phyloP scores from a whole-genome alignment of 345 rosid genomes.

The Streptanthus diversifolius region DNA sequence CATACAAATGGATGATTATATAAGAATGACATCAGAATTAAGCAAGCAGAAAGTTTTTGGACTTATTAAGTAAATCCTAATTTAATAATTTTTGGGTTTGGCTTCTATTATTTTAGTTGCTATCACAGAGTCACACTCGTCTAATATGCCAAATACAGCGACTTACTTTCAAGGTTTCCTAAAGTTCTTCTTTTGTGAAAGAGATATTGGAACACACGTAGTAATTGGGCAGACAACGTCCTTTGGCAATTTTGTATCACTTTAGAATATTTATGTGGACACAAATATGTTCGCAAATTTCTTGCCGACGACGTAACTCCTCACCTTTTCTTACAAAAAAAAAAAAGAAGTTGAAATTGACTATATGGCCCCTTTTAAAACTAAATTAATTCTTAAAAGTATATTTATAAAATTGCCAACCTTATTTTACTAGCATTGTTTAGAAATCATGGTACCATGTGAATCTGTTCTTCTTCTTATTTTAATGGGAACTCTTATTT shows the following conservation, averaged over 20 bases:
- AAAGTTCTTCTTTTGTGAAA: neutral
- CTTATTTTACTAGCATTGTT: neutral
- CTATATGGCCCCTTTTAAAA: neutral
- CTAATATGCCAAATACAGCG: slow-evolving; percentile 28
- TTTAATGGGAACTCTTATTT: neutral
- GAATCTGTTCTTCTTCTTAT: neutral
- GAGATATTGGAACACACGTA: slow-evolving; percentile 15
- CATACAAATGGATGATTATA: neutral
- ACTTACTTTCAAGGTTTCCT: neutral
- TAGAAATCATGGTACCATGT: neutral
- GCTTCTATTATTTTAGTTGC: neutral
- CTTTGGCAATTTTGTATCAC: neutral
- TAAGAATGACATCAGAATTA: slow-evolving; percentile 7
- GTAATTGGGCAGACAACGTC: neutral
- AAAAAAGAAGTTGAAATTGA: no score
- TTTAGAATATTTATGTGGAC: slow-evolving; percentile 4
- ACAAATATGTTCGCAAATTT: slow-evolving; percentile 1
- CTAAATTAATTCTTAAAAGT: neutral
- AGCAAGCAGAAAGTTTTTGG: neutral
- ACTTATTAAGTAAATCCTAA: neutral
- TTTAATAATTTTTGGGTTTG: neutral
- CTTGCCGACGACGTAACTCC: neutral
- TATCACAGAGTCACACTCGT: slow-evolving; percentile 14
- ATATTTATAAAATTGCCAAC: neutral
- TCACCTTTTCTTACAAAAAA: neutral